Base-by-base conservation (phyloP, 2,329 filamentous ascomycete genomes). In the Aspergillus ustus region DNA sequence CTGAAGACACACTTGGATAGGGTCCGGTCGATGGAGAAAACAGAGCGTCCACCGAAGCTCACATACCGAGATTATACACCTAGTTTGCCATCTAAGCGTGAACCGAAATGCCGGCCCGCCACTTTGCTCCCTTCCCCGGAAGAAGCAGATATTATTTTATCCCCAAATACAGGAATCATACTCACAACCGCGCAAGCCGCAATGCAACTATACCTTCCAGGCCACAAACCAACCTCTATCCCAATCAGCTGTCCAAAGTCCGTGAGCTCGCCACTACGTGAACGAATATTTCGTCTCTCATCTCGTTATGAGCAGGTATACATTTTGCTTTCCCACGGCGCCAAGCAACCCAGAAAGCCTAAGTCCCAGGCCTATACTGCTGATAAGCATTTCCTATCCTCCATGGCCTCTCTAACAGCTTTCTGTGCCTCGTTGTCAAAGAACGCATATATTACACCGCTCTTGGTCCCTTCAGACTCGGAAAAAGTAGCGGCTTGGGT, bases 131-230 rank as follows among this genome's bases (percentile, higher is more conserved):
- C 17, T 29, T 13, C 43, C 43, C 59, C 58, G 29, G 49, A 48
- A 7, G 73, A 78, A 65, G 73, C 91, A 2, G 93, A 97, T 68
- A 75, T 97, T 3, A 84, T 90, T 1, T 69, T 93, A 5, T 91
- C 91, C 0, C 87, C 91, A 0, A 82, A 80, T 0, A 87, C 85
- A 0, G 92, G 91, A 0, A 78, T 96, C 2, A 74, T 96, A 0
- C 71, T 91, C 20, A 91, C 91, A 0, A 91, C 86, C 0, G 78
- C 93, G 5, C 86, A 93, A 63, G 87, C 89, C 66, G 82, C 90
- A 28, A 89, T 88, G 48, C 93, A 97, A 69, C 85, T 83, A 52
- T 81, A 89, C 2, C 80, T 93, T 0, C 91, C 91, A 0, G 88
- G 89, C 0, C 83, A 86, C 56, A 79, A 74, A 8, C 64, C 69